Percentiles rank a stretch among this genome's conserved stretches.
Conservation (phyloP, 192 early-diverging fungal species). For the Backusella liffmaniae region DNA sequence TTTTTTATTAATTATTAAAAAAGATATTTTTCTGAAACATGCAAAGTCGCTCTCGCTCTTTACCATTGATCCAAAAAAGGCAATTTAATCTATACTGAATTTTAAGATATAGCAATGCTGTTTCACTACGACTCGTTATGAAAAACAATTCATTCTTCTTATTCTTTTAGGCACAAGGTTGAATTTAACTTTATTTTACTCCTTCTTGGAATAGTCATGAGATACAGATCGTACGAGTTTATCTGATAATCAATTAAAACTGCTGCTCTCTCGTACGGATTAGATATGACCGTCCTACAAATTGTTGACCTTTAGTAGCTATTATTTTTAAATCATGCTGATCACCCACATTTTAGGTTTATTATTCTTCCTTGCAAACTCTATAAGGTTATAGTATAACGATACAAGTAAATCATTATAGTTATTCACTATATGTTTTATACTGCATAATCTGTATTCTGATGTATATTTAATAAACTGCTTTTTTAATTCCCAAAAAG, state of each 20-base stretch:
- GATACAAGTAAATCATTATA: not conserved
- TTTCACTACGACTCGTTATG: not conserved
- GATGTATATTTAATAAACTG: not conserved
- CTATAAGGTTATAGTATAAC: not conserved
- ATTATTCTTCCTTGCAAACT: not conserved
- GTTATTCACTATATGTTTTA: not conserved
- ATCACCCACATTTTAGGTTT: not conserved
- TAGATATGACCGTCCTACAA: not conserved
- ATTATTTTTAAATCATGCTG: not conserved
- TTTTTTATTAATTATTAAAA: not conserved
- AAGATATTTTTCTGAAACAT: not conserved
- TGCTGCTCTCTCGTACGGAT: not conserved
- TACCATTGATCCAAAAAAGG: not conserved
- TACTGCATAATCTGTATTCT: not conserved
- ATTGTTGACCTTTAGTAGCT: no score
- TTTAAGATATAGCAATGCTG: not conserved
- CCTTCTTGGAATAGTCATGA: not conserved
- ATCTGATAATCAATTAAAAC: not conserved
- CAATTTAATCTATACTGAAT: not conserved
- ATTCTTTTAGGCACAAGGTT: not conserved
- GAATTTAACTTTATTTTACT: not conserved
- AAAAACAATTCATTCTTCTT: not conserved
- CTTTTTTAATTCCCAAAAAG: not conserved
- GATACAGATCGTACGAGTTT: not conserved
- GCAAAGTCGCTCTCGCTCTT: not conserved